Conservation (phyloP, 2,329 filamentous ascomycete species). For the Ophiostoma himal-ulmi region DNA sequence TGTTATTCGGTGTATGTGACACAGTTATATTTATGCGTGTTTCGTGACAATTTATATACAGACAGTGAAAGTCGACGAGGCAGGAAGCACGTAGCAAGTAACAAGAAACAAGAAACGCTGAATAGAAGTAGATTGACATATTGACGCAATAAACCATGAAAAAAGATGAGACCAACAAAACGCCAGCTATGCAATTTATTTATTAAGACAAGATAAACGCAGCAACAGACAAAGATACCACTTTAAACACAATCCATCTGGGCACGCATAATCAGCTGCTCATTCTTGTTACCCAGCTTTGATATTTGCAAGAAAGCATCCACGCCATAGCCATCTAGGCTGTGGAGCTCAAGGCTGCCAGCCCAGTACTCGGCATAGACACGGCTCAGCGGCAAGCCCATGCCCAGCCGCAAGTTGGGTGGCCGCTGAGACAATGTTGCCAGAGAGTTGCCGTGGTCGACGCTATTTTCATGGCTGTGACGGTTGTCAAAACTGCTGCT, state of each 20-base stretch:
- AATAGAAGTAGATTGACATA: background rate
- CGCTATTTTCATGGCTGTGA: constrained; percentile 30
- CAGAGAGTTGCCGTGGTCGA: constrained; percentile 55
- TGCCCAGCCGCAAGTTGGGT: constrained; percentile 80
- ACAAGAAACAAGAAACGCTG: background rate
- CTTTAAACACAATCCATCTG: constrained; percentile 66
- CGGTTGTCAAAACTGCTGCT: constrained; percentile 24
- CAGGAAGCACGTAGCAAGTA: background rate
- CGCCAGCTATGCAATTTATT: constrained; percentile 7
- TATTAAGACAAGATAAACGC: background rate
- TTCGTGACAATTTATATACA: too few species aligned
- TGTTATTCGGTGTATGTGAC: background rate
- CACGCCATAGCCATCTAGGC: constrained; percentile 88
- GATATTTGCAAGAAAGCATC: constrained; percentile 96
- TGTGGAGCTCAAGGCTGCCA: constrained; percentile 83
- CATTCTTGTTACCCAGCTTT: constrained; percentile 95
- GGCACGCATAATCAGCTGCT: constrained; percentile 75
- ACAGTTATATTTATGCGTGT: background rate
- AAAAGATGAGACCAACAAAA: background rate
- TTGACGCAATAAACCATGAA: background rate
- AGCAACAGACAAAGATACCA: background rate
- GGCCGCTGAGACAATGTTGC: constrained; percentile 74
- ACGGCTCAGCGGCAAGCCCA: constrained; percentile 86
- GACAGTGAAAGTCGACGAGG: background rate
- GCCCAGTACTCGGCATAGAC: constrained; percentile 99